Evolutionary conservation across 2,329 filamentous ascomycete genomes (phyloP), one percentile per base, ranked within the genome.

Genomic region (Myriosclerotinia curreyana): DNA sequence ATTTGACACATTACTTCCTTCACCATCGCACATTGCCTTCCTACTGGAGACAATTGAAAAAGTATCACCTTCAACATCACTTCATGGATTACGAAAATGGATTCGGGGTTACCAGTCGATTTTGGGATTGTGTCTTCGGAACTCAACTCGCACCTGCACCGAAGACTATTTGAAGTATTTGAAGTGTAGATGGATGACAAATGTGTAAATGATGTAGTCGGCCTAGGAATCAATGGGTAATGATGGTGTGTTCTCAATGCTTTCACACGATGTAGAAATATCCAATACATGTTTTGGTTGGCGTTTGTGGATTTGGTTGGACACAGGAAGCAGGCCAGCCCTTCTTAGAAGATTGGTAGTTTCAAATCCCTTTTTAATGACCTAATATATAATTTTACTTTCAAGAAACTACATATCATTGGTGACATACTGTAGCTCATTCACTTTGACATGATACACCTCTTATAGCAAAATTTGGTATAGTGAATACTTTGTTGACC

Each of bases 51-150:
- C 82, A 86, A 69, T 85, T 98, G 72, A 99, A 99, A 86, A 98
- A 96, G 78, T 96, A 97, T 75, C 95, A 99, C 75, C 87, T 99
- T 38, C 87, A 92, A 75, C 95, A 99, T 76, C 95, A 99, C 79
- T 99, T 97, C 77, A 91, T 95, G 67, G 95, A 99, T 76, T 99
- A 96, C 76, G 90, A 99, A 77, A 94, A 96, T 69, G 95, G 95
- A 60, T 99, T 98, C 72, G 95, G 95, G 64, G 94, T 99, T 60
- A 97, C 94, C 40, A 97, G 90, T 81, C 87, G 88, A 69, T 96
- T 99, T 82, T 99, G 95, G 95, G 95, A 99, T 76, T 80, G 79
- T 58, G 79, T 99, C 8, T 99, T 99, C 75, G 92, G 92, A 69
- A 99, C 95, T 1, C 89, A 96, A 78, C 81, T 99, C 60, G 77